Evolutionary conservation across 2,329 filamentous ascomycete genomes (phyloP).

Genomic region (Balansia obtecta): DNA sequence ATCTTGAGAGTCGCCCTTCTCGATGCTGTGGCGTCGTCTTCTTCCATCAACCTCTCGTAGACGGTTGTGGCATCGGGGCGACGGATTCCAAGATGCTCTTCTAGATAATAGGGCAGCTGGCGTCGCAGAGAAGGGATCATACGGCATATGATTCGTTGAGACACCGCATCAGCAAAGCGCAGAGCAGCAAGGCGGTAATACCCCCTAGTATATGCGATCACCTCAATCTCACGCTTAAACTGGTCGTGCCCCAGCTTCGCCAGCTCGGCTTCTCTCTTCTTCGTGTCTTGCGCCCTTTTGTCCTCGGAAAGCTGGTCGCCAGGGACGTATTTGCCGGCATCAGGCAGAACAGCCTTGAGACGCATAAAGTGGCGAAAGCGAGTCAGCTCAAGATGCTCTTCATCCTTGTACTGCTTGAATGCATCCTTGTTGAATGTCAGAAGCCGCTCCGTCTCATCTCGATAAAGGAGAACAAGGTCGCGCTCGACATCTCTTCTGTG

Average conservation of each 20-base stretch:
- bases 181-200: conserved; percentile 58
- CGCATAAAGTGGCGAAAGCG: conserved; percentile 38
- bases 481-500: conserved; percentile 23
- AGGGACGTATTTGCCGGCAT: conserved; percentile 5
- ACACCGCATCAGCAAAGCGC: conserved; percentile 48
- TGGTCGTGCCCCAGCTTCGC: conserved; percentile 42
- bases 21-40: conserved; percentile 30
- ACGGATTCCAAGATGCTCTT: conserved; percentile 29
- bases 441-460: conserved; percentile 40
- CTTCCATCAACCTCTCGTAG: conserved; percentile 35
- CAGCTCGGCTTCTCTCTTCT: conserved; percentile 27
- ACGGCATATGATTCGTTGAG: conserved; percentile 34
- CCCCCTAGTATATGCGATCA: conserved; percentile 49
- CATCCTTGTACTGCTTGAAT: conserved; percentile 30
- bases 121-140: conserved; percentile 33
- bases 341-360: conserved; percentile 27
- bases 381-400: conserved; percentile 32
- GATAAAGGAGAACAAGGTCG: conserved; percentile 32
- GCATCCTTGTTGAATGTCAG: conserved; percentile 44
- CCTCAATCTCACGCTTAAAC: conserved; percentile 46
- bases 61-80: conserved; percentile 15
- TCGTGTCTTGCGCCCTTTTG: conserved; percentile 31
- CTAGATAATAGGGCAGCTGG: conserved; percentile 29
- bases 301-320: conserved; percentile 30
- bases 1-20: conserved; percentile 28